Evolutionary conservation across 176 grass and related monocot genomes (phyloP).

Genomic region (Themeda triandra): DNA sequence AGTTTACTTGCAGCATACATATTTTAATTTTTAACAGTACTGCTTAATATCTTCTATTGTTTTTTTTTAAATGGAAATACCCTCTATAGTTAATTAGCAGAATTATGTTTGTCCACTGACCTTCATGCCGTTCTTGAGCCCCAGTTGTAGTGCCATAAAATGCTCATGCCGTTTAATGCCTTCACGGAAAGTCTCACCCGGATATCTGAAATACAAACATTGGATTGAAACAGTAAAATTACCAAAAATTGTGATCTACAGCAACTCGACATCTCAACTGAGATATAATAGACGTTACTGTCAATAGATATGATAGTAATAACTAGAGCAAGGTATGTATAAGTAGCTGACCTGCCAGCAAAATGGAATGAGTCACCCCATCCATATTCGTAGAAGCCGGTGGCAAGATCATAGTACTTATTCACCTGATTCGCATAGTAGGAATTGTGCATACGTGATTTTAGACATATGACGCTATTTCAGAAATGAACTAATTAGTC

Average conservation of each 20-base stretch:
- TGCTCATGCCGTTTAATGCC: slow-evolving; percentile 62
- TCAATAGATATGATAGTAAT: neutral
- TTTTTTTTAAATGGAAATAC: neutral
- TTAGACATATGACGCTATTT: neutral
- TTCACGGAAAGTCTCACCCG: slow-evolving; percentile 49
- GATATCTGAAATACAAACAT: slow-evolving; percentile 30
- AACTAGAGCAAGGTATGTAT: neutral
- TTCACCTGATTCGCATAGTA: slow-evolving; percentile 43
- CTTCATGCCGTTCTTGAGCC: slow-evolving; percentile 58
- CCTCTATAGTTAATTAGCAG: neutral
- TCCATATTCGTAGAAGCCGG: slow-evolving; percentile 64
- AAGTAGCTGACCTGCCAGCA: slow-evolving; percentile 44
- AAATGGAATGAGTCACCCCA: slow-evolving; percentile 92
- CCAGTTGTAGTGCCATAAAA: slow-evolving; percentile 60
- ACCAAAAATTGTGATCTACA: neutral
- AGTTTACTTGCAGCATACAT: neutral
- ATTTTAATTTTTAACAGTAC: neutral
- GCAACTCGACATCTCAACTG: slow-evolving; percentile 5
- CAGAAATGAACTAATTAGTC: no score
- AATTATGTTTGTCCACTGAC: neutral
- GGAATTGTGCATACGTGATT: neutral
- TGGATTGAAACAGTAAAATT: neutral
- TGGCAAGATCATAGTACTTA: slow-evolving; percentile 81
- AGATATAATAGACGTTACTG: neutral
- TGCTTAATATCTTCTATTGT: neutral